These are phyloP conservation scores for Diplotaxis tenuifolia DNA, from an alignment of 345 rosid species.

Conservation along the genomic window DNA sequence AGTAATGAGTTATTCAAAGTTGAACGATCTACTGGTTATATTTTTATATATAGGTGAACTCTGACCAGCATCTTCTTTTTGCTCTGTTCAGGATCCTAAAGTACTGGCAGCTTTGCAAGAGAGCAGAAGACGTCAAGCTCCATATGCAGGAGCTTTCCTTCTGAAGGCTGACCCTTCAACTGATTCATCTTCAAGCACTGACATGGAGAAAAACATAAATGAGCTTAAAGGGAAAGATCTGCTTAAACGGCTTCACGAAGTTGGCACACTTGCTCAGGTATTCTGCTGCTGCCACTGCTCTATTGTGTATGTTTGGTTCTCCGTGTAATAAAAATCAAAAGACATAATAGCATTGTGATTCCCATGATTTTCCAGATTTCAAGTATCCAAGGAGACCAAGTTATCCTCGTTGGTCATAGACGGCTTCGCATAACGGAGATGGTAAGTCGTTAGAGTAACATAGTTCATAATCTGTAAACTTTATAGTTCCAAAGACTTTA, in stretches of 20 bases:
- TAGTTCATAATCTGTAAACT: not conserved
- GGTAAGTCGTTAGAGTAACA: not conserved
- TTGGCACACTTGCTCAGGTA: not conserved
- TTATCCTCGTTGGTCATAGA: not conserved
- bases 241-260: not conserved
- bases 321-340: not conserved
- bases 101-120: constrained; percentile 49
- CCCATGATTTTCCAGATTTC: not conserved
- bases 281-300: not conserved
- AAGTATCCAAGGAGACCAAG: not conserved
- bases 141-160: constrained; percentile 95
- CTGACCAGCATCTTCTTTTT: not conserved
- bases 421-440: not conserved
- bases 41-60: not conserved
- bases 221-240: not conserved
- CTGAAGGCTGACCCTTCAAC: not conserved
- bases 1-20: not conserved
- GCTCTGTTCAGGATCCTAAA: not conserved
- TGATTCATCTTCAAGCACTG: not conserved
- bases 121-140: constrained; percentile 78
- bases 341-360: not conserved
- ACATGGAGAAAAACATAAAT: not conserved
- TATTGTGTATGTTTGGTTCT: not conserved
- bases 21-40: not conserved
- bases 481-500: not conserved